Percentiles rank a stretch among this genome's conserved stretches.
These are phyloP conservation scores for Fusarium acutatum DNA, from an alignment of 2,329 filamentous ascomycete species.

Conservation along the genomic window DNA sequence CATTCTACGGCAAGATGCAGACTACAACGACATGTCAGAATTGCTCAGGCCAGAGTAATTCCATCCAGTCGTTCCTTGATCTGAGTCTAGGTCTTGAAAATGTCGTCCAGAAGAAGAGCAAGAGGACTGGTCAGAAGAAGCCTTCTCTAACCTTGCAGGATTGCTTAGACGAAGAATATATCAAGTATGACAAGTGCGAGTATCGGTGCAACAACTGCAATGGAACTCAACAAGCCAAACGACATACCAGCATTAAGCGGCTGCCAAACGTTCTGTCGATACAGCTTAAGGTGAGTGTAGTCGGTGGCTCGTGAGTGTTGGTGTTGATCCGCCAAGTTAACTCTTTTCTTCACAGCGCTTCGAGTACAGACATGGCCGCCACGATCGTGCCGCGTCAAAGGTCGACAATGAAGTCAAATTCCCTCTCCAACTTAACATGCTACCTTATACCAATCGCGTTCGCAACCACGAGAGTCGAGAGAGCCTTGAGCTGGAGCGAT, in stretches of 20 bases:
- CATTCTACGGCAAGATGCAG: slow-evolving; percentile 91
- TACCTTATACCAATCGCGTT: slow-evolving; percentile 82
- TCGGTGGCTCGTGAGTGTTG: not conserved
- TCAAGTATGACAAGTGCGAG: slow-evolving; percentile 85
- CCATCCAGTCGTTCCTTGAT: slow-evolving; percentile 90
- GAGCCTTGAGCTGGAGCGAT: slow-evolving; percentile 66
- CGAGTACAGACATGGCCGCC: slow-evolving; percentile 73
- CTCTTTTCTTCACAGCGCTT: slow-evolving; percentile 60
- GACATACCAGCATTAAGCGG: slow-evolving; percentile 84
- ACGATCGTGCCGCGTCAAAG: slow-evolving; percentile 79
- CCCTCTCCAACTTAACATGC: slow-evolving; percentile 86
- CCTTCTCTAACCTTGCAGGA: slow-evolving; percentile 65
- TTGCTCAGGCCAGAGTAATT: slow-evolving; percentile 82
- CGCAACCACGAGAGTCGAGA: slow-evolving; percentile 60
- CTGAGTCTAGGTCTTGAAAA: slow-evolving; percentile 87
- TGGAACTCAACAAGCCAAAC: slow-evolving; percentile 79
- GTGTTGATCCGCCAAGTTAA: slow-evolving; percentile 1
- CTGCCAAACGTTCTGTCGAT: slow-evolving; percentile 90
- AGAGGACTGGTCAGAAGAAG: slow-evolving; percentile 60
- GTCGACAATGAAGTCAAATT: slow-evolving; percentile 89
- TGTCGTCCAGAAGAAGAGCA: slow-evolving; percentile 70
- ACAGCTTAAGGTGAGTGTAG: slow-evolving; percentile 79
- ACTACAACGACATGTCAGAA: slow-evolving; percentile 91
- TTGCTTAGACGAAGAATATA: slow-evolving; percentile 87
- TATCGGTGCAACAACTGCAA: slow-evolving; percentile 88